These are phyloP conservation scores for Pogostemon cablin DNA, from an alignment of 257 asterid genomes.

Conservation along the genomic window DNA sequence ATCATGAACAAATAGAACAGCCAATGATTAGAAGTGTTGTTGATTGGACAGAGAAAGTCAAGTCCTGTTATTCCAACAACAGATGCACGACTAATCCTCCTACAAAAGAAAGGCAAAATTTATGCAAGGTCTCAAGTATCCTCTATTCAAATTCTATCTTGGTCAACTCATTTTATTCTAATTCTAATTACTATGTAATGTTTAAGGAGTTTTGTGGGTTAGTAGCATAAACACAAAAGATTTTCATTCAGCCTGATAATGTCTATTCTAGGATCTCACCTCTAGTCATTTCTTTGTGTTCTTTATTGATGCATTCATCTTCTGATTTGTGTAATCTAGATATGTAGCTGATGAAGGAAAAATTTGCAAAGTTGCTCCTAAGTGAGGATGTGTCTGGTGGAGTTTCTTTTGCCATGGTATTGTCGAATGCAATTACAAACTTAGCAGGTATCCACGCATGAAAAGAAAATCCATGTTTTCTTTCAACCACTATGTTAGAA, in stretches of 20 bases:
- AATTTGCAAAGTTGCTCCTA: conserved; percentile 81
- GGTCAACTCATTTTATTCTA: too few species aligned
- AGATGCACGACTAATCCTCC: conserved; percentile 24
- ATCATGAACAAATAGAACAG: conserved; percentile 26
- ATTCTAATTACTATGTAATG: too few species aligned
- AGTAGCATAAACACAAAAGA: too few species aligned
- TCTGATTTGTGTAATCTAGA: conserved; percentile 37
- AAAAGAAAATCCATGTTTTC: not conserved
- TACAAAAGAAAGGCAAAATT: conserved; percentile 33
- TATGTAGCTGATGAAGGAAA: conserved; percentile 84
- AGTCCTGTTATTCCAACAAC: conserved; percentile 33
- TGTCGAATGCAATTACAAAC: conserved; percentile 92
- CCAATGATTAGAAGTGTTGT: conserved; percentile 21
- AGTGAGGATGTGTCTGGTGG: conserved; percentile 99
- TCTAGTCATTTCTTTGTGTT: not conserved
- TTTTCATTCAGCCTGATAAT: not conserved
- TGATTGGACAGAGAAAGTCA: conserved; percentile 26
- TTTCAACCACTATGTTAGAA: not conserved
- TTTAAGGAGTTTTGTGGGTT: too few species aligned
- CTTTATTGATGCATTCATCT: not conserved
- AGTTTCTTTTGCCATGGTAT: conserved; percentile 86
- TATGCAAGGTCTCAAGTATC: conserved; percentile 34
- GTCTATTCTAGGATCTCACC: not conserved
- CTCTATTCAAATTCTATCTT: too few species aligned
- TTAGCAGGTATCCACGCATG: conserved; percentile 63